Base-by-base conservation (phyloP, 1,284 basidiomycete species). In the Ustilago bromivora region DNA sequence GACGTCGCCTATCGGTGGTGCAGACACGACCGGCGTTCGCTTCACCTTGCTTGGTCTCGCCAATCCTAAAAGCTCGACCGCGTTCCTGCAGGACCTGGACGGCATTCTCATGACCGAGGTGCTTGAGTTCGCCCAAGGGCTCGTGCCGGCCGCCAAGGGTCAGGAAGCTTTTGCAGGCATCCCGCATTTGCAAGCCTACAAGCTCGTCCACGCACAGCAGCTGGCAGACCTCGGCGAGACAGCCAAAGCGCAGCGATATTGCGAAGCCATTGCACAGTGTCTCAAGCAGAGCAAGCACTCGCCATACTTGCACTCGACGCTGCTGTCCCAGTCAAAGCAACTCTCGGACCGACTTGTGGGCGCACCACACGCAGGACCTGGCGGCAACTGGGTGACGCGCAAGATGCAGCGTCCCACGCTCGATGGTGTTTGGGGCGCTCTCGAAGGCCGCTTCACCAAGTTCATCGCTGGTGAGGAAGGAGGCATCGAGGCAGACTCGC, bases 391-490 rank as follows among this genome's bases (percentile, higher is more conserved):
- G 94, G 93, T 95, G 72, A 89, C 91, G 35, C 89, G 91, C 40
- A 86, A 86, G 40, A 84, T 87, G 68, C 84, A 75, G 93, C 94
- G 87, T 38, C 95, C 96, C 0, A 97, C 94, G 67, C 89, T 98
- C 59, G 95, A 98, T 82, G 92, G 92, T 53, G 91, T 99, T 55
- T 94, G 96, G 61, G 93, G 92, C 61, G 98, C 95, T 91, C 89
- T 99, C 32, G 96, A 96, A 87, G 93, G 93, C n/a, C 90, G 93
- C 13, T 91, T 99, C 79, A 95, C 95, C 35, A 97, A 97, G 86
- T 93, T 99, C 80, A 96, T 99, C 72, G 94, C 96, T 13, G 97
- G 84, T 13, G 84, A 86, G 53, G 84, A 85, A 12, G 77, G 70
- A 13, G 68, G 41, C 11, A 10, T 56, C n/a, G 61, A 70, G 87